Conservation (phyloP, 163 green algal genomes). For the Chlorella variabilis region DNA sequence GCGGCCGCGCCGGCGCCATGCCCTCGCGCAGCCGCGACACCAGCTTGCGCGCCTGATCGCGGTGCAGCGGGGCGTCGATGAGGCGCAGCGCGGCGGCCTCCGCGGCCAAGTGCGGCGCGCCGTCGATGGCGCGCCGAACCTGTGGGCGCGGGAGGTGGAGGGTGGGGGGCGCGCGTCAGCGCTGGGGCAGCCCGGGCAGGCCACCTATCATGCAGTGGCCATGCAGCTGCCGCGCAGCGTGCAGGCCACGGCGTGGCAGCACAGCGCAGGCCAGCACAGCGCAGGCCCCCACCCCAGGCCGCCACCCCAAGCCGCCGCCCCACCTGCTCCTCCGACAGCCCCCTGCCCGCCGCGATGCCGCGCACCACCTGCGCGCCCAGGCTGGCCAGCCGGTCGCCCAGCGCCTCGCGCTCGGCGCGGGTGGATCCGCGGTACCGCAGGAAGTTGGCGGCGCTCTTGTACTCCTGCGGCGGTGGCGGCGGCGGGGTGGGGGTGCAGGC, state of each 20-base stretch:
- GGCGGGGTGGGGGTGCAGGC: too few species aligned
- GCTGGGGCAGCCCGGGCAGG: too few species aligned
- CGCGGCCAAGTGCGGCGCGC: constrained; percentile 74
- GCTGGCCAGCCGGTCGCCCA: constrained; percentile 81
- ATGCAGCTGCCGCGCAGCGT: too few species aligned
- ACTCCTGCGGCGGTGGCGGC: too few species aligned
- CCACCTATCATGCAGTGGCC: not conserved
- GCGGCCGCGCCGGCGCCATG: not conserved
- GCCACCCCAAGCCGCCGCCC: not conserved
- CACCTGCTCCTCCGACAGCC: constrained; percentile 59
- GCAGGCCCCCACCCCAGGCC: too few species aligned
- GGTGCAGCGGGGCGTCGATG: constrained; percentile 81
- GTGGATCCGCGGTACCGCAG: constrained; percentile 82
- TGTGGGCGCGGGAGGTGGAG: too few species aligned
- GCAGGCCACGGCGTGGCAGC: too few species aligned
- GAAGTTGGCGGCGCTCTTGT: constrained; percentile 91
- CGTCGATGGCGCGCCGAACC: constrained; percentile 71
- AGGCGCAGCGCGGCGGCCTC: constrained; percentile 63
- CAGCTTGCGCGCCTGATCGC: constrained; percentile 79
- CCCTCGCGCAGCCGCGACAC: not conserved
- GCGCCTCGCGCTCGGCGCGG: constrained; percentile 77
- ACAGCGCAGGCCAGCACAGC: too few species aligned
- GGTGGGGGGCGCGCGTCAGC: too few species aligned
- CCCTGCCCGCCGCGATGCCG: constrained; percentile 34
- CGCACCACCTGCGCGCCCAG: constrained; percentile 74